Percentiles rank a stretch among this genome's conserved stretches.
Evolutionary conservation across 176 grass and related monocot species (phyloP).

Genomic region (Carex myosuroides): DNA sequence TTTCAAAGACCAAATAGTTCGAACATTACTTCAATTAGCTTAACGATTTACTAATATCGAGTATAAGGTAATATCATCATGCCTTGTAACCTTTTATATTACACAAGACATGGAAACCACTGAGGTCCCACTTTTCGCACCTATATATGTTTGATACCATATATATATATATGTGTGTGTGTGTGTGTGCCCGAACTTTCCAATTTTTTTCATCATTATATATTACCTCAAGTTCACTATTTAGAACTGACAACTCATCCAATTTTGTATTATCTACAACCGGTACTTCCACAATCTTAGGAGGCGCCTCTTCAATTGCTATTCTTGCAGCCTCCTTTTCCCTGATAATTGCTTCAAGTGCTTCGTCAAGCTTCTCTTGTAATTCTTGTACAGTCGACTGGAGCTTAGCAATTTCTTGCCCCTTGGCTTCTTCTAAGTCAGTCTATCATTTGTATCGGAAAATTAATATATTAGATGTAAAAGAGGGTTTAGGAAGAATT

Average conservation of each 20-base stretch:
- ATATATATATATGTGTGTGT: too few species aligned
- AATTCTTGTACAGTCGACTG: conserved; percentile 67
- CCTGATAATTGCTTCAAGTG: conserved; percentile 48
- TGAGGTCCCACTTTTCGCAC: not conserved
- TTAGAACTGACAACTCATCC: conserved; percentile 46
- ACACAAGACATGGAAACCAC: not conserved
- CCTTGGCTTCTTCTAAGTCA: conserved; percentile 83
- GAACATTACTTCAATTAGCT: not conserved
- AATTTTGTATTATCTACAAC: conserved; percentile 65
- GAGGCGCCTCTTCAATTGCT: conserved; percentile 74
- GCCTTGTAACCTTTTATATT: not conserved
- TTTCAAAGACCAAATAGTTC: not conserved
- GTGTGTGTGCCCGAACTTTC: not conserved
- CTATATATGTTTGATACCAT: not conserved
- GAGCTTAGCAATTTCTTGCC: conserved; percentile 61
- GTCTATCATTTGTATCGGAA: conserved; percentile 23
- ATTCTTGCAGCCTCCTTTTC: conserved; percentile 76
- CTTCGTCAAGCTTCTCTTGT: conserved; percentile 61
- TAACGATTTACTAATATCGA: not conserved
- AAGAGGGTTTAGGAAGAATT: not conserved
- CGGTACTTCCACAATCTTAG: conserved; percentile 75
- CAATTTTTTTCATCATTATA: not conserved
- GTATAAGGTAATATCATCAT: not conserved
- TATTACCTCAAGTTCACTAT: conserved; percentile 71
- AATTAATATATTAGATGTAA: not conserved